These are phyloP conservation scores for Basidiobolus meristosporus DNA, from an alignment of 371 early-diverging fungal genomes.

Conservation along the genomic window DNA sequence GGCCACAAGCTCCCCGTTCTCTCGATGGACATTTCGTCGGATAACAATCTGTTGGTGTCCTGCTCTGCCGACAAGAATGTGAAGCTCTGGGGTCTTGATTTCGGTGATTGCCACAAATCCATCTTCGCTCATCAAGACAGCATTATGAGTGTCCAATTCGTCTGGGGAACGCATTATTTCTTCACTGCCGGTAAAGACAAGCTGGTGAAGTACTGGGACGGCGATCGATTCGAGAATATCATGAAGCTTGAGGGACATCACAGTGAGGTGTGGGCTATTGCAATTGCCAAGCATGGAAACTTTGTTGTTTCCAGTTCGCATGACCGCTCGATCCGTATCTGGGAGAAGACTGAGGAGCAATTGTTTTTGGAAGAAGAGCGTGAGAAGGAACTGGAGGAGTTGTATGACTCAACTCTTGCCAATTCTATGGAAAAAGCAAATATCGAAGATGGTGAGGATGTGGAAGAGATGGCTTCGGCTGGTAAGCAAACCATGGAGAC, in stretches of 20 bases:
- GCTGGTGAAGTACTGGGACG: slow-evolving; percentile 90
- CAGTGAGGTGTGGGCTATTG: slow-evolving; percentile 84
- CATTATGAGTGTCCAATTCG: slow-evolving; percentile 71
- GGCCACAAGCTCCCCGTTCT: slow-evolving; percentile 92
- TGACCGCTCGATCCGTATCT: slow-evolving; percentile 82
- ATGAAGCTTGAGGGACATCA: slow-evolving; percentile 69
- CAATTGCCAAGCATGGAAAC: slow-evolving; percentile 67
- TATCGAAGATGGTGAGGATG: slow-evolving; percentile 23
- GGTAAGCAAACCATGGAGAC: slow-evolving; percentile 75
- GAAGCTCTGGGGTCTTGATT: slow-evolving; percentile 95
- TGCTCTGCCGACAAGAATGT: slow-evolving; percentile 90
- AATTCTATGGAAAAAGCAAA: slow-evolving; percentile 37
- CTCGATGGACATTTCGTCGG: slow-evolving; percentile 90
- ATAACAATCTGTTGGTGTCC: slow-evolving; percentile 71
- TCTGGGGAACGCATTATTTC: slow-evolving; percentile 86
- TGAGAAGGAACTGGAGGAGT: slow-evolving; percentile 78
- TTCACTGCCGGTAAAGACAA: slow-evolving; percentile 80
- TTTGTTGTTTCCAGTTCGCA: slow-evolving; percentile 73
- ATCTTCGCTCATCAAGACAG: slow-evolving; percentile 85
- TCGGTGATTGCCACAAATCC: slow-evolving; percentile 94
- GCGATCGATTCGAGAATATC: slow-evolving; percentile 48
- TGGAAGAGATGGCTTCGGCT: slow-evolving; percentile 48
- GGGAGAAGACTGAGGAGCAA: slow-evolving; percentile 90
- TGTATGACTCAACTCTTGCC: slow-evolving; percentile 59
- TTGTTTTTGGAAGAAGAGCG: slow-evolving; percentile 90